Evolutionary conservation across 2,329 filamentous ascomycete genomes (phyloP).

Genomic region (Cercospora sp.): DNA sequence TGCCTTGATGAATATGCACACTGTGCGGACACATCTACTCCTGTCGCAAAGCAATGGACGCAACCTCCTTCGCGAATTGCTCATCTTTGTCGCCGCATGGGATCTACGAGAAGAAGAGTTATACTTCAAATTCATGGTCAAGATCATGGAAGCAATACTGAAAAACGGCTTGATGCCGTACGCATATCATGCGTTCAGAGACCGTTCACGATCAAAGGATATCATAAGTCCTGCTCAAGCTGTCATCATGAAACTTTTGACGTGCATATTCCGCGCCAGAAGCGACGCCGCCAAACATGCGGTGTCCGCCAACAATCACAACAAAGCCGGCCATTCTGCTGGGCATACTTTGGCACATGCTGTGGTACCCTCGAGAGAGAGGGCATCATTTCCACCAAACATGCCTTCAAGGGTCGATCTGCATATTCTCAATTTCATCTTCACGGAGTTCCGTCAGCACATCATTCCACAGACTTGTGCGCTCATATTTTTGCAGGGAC

Average conservation of each 20-base stretch:
- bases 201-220: slow-evolving; percentile 71
- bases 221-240: slow-evolving; percentile 95
- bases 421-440: slow-evolving; percentile 80
- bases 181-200: slow-evolving; percentile 86
- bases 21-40: slow-evolving; percentile 84
- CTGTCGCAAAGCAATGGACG: slow-evolving; percentile 87
- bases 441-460: slow-evolving; percentile 86
- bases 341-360: slow-evolving; percentile 17
- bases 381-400: slow-evolving; percentile 15
- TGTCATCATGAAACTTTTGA: slow-evolving; percentile 85
- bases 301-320: slow-evolving; percentile 25
- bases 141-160: slow-evolving; percentile 91
- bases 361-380: slow-evolving; percentile 13
- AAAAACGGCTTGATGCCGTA: slow-evolving; percentile 87
- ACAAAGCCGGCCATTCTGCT: slow-evolving; percentile 13
- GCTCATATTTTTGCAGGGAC: slow-evolving; percentile 89
- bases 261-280: slow-evolving; percentile 77
- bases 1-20: slow-evolving; percentile 75
- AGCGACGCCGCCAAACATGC: slow-evolving; percentile 42
- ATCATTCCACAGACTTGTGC: slow-evolving; percentile 93
- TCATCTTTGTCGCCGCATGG: slow-evolving; percentile 97
- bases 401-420: slow-evolving; percentile 56
- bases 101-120: slow-evolving; percentile 90
- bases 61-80: slow-evolving; percentile 82
- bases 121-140: slow-evolving; percentile 94